Base-by-base conservation (phyloP, 257 asterid species). In the Thymus quinquecostatus region DNA sequence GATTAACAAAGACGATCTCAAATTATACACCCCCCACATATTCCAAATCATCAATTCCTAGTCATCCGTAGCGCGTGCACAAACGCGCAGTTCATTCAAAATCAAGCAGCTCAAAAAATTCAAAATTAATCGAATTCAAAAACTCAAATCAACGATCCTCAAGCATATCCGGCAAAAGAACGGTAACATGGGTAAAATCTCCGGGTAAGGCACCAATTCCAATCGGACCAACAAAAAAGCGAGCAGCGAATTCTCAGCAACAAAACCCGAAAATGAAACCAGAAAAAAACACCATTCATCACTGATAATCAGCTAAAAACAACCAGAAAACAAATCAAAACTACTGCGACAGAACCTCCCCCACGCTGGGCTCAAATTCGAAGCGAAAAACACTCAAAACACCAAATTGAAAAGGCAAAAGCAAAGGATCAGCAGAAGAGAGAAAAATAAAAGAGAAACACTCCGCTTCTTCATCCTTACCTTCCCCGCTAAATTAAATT, bases 401-500 rank as follows among this genome's bases (percentile, higher is more conserved):
- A 64, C 54, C 53, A 50, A 71, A 75, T 49, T 55, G 45, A 77
- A 68, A 36, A 36, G 4, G 3, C 5, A 47, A 38, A 55, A 58
- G 21, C 50, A 70, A 64, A 77, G 67, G 72, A 83, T 78, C 82
- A 80, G 79, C 77, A 30, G 32, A 44, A 49, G 44, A 69, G 48
- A 38, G 47, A 27, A 10, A 51, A 29, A 29, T 12, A 61, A 21
- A 58, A 21, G 51, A 6, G 60, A 10, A 49, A 55, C 50, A 36
- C 71, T 12, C 72, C 60, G 57, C 27, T 67, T 58, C 58, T 36
- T 55, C 71, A 40, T 9, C 72, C 49, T 73, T 72, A 79, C 83
- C 86, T 79, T 38, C 57, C 66, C 79, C 79, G 40, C 43, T 12
- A n/a, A 76, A 78, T 80, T 73, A 74, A 82, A 82, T 80, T 82